Conservation (phyloP, 192 early-diverging fungal species). For the Podila verticillata region DNA sequence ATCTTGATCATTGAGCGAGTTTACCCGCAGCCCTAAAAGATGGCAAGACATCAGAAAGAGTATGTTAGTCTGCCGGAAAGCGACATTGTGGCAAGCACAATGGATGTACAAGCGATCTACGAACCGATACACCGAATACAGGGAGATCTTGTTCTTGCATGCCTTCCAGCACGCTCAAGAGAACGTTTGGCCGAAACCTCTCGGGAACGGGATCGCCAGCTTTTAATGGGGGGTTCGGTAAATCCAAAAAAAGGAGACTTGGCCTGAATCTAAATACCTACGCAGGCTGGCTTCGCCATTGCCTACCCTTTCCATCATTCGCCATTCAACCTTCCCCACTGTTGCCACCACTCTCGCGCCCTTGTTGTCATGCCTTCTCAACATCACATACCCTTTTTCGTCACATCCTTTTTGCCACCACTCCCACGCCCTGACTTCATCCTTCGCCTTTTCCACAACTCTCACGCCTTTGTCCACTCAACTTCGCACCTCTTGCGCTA, state of each 20-base stretch:
- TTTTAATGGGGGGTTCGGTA: slow-evolving; percentile 12
- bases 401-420: no score
- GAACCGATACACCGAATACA: slow-evolving; percentile 13
- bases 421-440: no score
- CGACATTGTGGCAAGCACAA: not conserved
- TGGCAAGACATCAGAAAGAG: not conserved
- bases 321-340: no score
- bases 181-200: slow-evolving; percentile 14
- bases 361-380: no score
- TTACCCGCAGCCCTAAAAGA: slow-evolving; percentile 11
- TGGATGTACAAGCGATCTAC: no score
- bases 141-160: slow-evolving; percentile 18
- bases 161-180: slow-evolving; percentile 8
- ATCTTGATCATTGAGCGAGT: slow-evolving; percentile 27
- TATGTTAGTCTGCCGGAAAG: not conserved
- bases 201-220: slow-evolving; percentile 8
- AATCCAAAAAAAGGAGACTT: slow-evolving; percentile 27
- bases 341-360: no score
- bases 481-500: no score
- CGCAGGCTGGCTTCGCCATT: no score
- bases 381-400: no score
- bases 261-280: slow-evolving; percentile 29
- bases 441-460: no score
- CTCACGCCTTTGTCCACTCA: no score
- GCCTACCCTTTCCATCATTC: no score